Evolutionary conservation across 306 rosid species (phyloP), one percentile per base, ranked within the genome.

Genomic region (Rubus parviflorus): DNA sequence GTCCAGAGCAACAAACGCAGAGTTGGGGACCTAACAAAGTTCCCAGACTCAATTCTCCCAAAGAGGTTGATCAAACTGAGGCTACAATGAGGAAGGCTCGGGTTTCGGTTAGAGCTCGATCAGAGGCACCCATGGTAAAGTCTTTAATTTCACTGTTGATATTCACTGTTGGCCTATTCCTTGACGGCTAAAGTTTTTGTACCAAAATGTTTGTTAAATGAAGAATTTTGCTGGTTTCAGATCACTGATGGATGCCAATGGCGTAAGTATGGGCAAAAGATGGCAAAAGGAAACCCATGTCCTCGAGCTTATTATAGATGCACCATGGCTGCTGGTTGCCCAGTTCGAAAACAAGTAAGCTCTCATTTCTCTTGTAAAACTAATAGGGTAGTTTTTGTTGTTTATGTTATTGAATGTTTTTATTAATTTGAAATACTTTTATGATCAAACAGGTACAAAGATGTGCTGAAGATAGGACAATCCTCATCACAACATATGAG

Each of bases 181-280:
- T 30, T 30, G 35, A 30, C 35, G 35, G 2, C 35, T 30, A 30
- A 0, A 30, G 35, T 30, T 22, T 53, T 53, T 6, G 70, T 2
- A 38, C 35, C 35, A 22, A 48, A 12, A 5, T 54, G 49, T 16
- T 76, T 62, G 23, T 20, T 48, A 20, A 41, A 52, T 78, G 56
- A 49, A 46, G 5, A n/a, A n/a, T 8, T 54, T 48, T 58, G 40
- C 70, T 10, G 54, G 38, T 71, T 40, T 64, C 67, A 94, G 98
- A 88, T 95, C 30, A 85, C 81, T 42, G 97, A 95, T 83, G 97
- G 98, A 10, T 92, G 98, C 40, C 98, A 95, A 80, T 95, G 97
- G 98, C 77, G 98, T 45, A 95, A 95, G 81, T 95, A 95, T 68
- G 98, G 98, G 8, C 98, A 95, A 80, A 95, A 95, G 70, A 88